Percentiles rank a stretch among this genome's conserved stretches.
These are phyloP conservation scores for Corynascus novoguineensis DNA, from an alignment of 495 filamentous ascomycete species.

Conservation along the genomic window DNA sequence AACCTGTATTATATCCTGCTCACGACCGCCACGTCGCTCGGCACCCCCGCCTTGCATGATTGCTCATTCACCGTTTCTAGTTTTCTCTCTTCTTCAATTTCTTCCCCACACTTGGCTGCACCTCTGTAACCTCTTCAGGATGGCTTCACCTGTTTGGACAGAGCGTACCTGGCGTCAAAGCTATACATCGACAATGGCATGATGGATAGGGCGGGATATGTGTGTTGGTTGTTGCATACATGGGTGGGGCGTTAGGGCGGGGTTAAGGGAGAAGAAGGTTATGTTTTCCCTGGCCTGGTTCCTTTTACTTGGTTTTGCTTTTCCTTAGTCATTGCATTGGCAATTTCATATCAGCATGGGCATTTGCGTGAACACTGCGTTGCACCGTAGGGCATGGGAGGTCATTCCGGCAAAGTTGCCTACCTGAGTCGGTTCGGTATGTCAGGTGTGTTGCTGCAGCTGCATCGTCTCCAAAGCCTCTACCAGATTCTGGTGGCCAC, in stretches of 20 bases:
- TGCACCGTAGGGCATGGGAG: not conserved
- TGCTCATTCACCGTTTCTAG: conserved; percentile 1
- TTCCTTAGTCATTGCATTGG: not conserved
- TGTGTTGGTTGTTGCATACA: conserved; percentile 1
- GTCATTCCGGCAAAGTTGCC: not conserved
- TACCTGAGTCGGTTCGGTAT: not conserved
- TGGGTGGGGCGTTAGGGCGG: conserved; percentile 12
- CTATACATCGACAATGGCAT: conserved; percentile 1
- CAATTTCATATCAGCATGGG: not conserved
- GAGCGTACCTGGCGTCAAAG: not conserved
- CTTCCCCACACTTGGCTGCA: not conserved
- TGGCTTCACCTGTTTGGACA: not conserved
- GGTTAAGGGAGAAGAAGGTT: not conserved
- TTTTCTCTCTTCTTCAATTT: not conserved
- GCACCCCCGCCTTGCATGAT: not conserved
- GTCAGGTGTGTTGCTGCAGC: not conserved
- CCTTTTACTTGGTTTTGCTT: not conserved
- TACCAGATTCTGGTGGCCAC: no score
- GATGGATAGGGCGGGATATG: not conserved
- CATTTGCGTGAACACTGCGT: not conserved
- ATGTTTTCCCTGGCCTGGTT: not conserved
- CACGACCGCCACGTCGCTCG: conserved; percentile 5
- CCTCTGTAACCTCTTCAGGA: not conserved
- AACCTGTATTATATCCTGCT: conserved; percentile 8
- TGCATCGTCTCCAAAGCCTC: no score